A percentile compares a stretch with the other conserved stretches of the same genome.
Conservation (phyloP, 306 rosid genomes). For the Rubus parviflorus region DNA sequence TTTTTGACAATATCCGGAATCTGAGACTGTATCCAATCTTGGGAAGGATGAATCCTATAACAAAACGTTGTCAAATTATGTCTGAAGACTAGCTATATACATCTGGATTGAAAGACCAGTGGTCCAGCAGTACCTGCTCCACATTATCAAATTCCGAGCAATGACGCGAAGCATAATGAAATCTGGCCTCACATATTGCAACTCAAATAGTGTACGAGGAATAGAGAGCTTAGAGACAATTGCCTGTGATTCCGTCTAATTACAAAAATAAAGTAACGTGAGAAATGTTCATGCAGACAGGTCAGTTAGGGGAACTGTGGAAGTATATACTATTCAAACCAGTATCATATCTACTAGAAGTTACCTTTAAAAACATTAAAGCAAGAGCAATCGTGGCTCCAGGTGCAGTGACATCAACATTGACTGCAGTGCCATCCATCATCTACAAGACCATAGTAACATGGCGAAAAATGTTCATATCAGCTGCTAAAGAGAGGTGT, state of each 20-base stretch:
- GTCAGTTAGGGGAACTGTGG: slow-evolving; percentile 7
- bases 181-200: slow-evolving; percentile 97
- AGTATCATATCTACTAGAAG: slow-evolving; percentile 18
- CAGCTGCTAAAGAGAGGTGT: slow-evolving; percentile 25
- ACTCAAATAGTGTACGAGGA: slow-evolving; percentile 78
- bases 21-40: slow-evolving; percentile 87
- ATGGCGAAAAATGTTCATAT: slow-evolving; percentile 15
- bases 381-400: slow-evolving; percentile 94
- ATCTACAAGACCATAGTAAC: slow-evolving; percentile 49
- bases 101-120: slow-evolving; percentile 18
- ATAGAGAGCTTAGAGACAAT: slow-evolving; percentile 81
- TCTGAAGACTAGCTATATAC: slow-evolving; percentile 27
- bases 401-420: slow-evolving; percentile 93
- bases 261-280: slow-evolving; percentile 33
- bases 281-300: slow-evolving; percentile 21
- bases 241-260: slow-evolving; percentile 89
- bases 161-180: slow-evolving; percentile 95
- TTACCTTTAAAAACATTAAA: slow-evolving; percentile 89
- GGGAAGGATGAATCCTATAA: slow-evolving; percentile 84
- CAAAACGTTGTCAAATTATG: slow-evolving; percentile 27
- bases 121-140: slow-evolving; percentile 75
- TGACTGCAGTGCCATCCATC: slow-evolving; percentile 86
- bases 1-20: slow-evolving; percentile 76
- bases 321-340: slow-evolving; percentile 24
- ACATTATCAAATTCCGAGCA: slow-evolving; percentile 92